Conservation (phyloP, 2,329 filamentous ascomycete species). For the Cryphonectria carpinicola region DNA sequence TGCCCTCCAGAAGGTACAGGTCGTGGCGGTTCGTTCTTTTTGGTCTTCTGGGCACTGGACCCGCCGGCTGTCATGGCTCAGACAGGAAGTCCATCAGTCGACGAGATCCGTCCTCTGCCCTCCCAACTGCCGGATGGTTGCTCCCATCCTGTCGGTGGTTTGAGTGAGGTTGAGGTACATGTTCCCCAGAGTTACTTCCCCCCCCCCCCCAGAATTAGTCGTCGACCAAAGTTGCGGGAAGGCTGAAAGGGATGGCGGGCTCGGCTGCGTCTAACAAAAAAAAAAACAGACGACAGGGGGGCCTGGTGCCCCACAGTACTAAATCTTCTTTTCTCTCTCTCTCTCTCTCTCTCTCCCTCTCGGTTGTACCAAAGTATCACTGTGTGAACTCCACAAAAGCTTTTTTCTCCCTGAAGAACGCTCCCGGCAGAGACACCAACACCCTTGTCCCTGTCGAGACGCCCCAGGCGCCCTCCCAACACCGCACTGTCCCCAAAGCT, state of each 20-base stretch:
- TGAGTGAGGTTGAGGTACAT: constrained; percentile 26
- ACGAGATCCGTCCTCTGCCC: constrained; percentile 6
- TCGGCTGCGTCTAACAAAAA: constrained; percentile 5
- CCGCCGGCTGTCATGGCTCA: constrained; percentile 15
- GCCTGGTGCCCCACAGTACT: background rate
- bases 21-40: constrained; percentile 6
- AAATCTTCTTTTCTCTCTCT: background rate
- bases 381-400: background rate
- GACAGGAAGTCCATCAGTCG: constrained; percentile 17
- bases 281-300: background rate
- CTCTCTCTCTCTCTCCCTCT: too few relatives aligned
- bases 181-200: background rate
- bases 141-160: background rate
- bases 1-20: constrained; percentile 22
- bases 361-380: background rate
- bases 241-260: constrained; percentile 18
- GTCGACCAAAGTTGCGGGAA: constrained; percentile 3
- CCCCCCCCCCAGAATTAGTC: constrained; percentile 1
- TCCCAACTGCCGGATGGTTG: constrained; percentile 1
- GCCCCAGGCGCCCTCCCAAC: constrained; percentile 3
- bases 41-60: constrained; percentile 12
- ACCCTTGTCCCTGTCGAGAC: background rate
- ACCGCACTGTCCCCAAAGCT: background rate
- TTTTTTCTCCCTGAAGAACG: background rate
- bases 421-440: background rate